Base-by-base conservation (phyloP, 495 filamentous ascomycete species). In the Amorphotheca resinae region DNA sequence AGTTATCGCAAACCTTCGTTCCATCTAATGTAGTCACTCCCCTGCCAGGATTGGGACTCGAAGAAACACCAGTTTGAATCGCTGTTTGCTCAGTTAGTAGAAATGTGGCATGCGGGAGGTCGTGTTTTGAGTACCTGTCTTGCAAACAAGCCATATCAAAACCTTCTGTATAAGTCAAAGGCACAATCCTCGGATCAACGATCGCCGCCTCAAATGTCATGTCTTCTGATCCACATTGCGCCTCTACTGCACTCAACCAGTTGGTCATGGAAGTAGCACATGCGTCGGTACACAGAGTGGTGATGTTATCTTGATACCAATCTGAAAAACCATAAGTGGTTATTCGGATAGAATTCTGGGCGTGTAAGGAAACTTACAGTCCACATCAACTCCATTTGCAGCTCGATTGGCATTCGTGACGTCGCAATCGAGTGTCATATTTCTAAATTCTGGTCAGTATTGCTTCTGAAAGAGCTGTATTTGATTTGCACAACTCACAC, bases 21-120 rank as follows among this genome's bases (percentile, higher is more conserved):
- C 38, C 38, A 42, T 16, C 14, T 18, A 26, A 37, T 44, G 34
- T 45, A 45, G 25, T 45, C 14, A 22, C 42, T 38, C 12, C 44
- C 44, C 8, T 22, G 16, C 44, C 44, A 46, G 0, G 14, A 11
- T 18, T 46, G 9, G 17, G 44, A 46, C n/a, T 46, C 44, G 5
- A 40, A 22, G 37, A 18, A 34, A 20, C 44, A 46, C 44, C 44
- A 46, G 5, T 39, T 32, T 1, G 38, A 12, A 7, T 16, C 20
- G 31, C 15, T 14, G n/a, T n/a, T n/a, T n/a, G n/a, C n/a, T n/a
- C n/a, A n/a, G n/a, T n/a, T n/a, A n/a, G n/a, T n/a, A n/a, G n/a
- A n/a, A n/a, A n/a, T n/a, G n/a, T n/a, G n/a, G n/a, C n/a, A n/a
- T n/a, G n/a, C n/a, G n/a, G n/a, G n/a, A n/a, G n/a, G n/a, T n/a